Conservation (phyloP, 2,329 filamentous ascomycete species). For the Aspergillus sp. region DNA sequence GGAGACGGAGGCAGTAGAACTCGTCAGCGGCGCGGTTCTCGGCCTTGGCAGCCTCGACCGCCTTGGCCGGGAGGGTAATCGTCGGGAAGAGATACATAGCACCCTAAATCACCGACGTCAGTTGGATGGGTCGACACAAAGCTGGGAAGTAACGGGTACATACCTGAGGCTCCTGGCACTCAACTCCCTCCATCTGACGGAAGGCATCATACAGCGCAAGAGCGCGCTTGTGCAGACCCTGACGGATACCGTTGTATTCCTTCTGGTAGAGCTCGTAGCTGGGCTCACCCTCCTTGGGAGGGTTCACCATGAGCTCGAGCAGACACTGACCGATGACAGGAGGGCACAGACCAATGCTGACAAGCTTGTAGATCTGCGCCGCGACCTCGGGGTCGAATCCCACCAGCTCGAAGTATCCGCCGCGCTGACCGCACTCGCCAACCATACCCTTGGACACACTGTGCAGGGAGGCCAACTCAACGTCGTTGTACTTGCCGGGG, state of each 20-base stretch:
- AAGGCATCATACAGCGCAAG: slow-evolving; percentile 87
- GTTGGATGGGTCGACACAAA: not conserved
- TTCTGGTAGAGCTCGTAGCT: slow-evolving; percentile 79
- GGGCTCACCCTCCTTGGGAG: slow-evolving; percentile 77
- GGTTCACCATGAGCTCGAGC: slow-evolving; percentile 97
- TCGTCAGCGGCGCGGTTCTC: slow-evolving; percentile 80
- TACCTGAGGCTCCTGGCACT: slow-evolving; percentile 77
- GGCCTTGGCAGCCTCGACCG: slow-evolving; percentile 69
- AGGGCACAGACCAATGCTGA: slow-evolving; percentile 94
- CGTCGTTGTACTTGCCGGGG: slow-evolving; percentile 73
- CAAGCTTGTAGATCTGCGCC: slow-evolving; percentile 97
- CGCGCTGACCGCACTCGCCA: slow-evolving; percentile 95
- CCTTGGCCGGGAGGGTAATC: slow-evolving; percentile 75
- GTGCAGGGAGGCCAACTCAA: slow-evolving; percentile 91
- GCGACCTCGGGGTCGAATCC: slow-evolving; percentile 84
- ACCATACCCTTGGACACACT: slow-evolving; percentile 98
- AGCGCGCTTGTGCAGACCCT: slow-evolving; percentile 75
- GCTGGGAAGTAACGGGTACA: slow-evolving; percentile 16
- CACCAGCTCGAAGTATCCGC: slow-evolving; percentile 94
- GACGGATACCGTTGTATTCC: slow-evolving; percentile 81
- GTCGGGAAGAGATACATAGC: slow-evolving; percentile 99
- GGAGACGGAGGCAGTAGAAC: slow-evolving; percentile 87
- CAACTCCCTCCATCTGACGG: slow-evolving; percentile 90
- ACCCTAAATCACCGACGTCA: slow-evolving; percentile 54
- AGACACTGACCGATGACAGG: slow-evolving; percentile 95